Evolutionary conservation across 148 eudicot species (phyloP), one percentile per base, ranked within the genome.

Genomic region (Gaultheria prostrata): DNA sequence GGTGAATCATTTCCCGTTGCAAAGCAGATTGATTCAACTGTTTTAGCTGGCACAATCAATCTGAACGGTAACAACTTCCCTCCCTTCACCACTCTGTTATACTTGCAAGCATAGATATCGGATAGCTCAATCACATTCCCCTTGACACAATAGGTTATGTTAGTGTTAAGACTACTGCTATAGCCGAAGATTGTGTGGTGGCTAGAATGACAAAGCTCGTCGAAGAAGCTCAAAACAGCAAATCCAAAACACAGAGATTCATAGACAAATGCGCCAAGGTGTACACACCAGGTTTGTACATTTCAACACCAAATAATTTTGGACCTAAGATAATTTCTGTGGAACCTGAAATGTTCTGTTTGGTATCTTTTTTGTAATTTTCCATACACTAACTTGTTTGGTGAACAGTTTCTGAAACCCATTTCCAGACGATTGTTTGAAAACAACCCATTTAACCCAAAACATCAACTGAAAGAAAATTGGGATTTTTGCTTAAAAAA

Each of bases 21-120:
- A 43, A 97, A 97, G 83, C 90, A 91, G 73, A 90, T 81, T 78
- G 95, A 91, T 76, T 92, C 95, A 26, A 82, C 45, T 51, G 98
- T 97, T 81, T 93, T 94, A 91, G 99, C 98, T 50, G 98, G 99
- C 83, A 94, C 99, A 14, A 92, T 94, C 18, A 94, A 94, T 84
- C 86, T 97, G 11, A 97, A 94, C 77, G 99, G 98, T 96, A 94
- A 74, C 5, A 28, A 32, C 39, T 69, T 56, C 65, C 24, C 8
- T 10, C 10, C n/a, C 24, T 76, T 77, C 80, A 6, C 12, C 80
- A 6, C 12, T 82, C 30, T 14, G 21, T 12, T 82, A 0, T 50
- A 46, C 77, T 33, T 45, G 32, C 50, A 39, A 18, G 50, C 49
- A 7, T 74, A 21, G 21, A 21, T 74, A 20, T 8, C 1, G 4